Evolutionary conservation across 2,329 filamentous ascomycete species (phyloP).

Genomic region (Arthrinium phaeospermum): DNA sequence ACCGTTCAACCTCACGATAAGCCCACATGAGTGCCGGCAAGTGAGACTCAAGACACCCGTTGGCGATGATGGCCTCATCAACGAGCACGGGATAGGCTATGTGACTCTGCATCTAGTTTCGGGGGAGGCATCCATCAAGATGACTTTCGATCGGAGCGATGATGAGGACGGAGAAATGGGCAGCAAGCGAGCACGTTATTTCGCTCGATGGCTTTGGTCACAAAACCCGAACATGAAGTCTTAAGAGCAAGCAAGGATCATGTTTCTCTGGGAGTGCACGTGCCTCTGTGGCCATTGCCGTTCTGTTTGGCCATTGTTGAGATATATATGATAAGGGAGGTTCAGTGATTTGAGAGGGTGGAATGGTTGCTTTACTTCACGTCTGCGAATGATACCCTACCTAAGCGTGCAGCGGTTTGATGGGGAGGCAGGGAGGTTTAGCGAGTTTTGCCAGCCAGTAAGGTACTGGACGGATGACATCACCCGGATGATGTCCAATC

Average conservation of each 20-base stretch:
- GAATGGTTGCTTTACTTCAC: neutral
- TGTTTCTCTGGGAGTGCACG: neutral
- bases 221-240: conserved; percentile 27
- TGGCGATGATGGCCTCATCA: neutral
- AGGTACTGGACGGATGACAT: neutral
- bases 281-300: neutral
- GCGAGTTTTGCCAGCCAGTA: neutral
- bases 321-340: neutral
- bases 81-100: neutral
- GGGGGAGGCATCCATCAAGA: conserved; percentile 17
- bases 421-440: neutral
- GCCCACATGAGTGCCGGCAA: neutral
- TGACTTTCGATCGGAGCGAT: conserved; percentile 29
- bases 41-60: neutral
- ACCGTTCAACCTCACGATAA: neutral
- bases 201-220: conserved; percentile 32
- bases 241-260: neutral
- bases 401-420: neutral
- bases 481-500: neutral
- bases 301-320: neutral
- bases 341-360: neutral
- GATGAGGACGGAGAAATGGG: conserved; percentile 28
- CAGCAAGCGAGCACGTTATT: conserved; percentile 28
- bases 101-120: conserved; percentile 1
- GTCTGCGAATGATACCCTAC: neutral